Conservation (phyloP, 208 protist species). For the Leishmania braziliensis region DNA sequence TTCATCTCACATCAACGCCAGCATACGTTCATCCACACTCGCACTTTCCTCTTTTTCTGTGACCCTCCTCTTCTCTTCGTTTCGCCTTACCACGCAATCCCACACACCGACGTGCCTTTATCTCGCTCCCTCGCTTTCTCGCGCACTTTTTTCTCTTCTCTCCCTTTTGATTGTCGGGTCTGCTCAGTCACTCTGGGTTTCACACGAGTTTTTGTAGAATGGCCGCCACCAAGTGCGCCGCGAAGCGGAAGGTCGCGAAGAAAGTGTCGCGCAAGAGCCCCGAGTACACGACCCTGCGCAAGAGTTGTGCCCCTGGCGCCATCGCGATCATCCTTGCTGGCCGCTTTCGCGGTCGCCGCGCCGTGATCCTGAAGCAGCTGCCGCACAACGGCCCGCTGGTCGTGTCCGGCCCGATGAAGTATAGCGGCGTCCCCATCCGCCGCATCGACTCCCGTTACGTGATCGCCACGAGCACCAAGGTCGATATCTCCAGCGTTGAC, state of each 20-base stretch:
- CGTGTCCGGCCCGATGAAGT: conserved; percentile 94
- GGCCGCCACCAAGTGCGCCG: conserved; percentile 13
- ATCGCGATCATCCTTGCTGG: conserved; percentile 93
- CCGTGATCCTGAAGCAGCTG: conserved; percentile 98
- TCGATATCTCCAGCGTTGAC: conserved; percentile 93
- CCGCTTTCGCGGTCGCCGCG: conserved; percentile 96
- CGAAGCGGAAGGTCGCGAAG: conserved; percentile 83
- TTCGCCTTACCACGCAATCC: neutral
- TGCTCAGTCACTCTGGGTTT: conserved; percentile 17
- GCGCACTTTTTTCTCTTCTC: conserved; percentile 1
- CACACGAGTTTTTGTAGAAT: conserved; percentile 20
- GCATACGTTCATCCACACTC: neutral
- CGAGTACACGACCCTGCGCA: conserved; percentile 57
- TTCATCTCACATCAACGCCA: neutral
- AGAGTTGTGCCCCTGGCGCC: conserved; percentile 50
- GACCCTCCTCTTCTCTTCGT: neutral
- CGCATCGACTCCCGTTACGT: conserved; percentile 97
- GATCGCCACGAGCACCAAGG: conserved; percentile 98
- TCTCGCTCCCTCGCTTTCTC: conserved; percentile 2
- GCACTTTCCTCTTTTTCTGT: neutral
- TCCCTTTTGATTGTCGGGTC: neutral
- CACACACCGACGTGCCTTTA: neutral
- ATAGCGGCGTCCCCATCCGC: conserved; percentile 98
- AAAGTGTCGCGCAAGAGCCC: conserved; percentile 56
- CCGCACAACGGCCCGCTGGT: conserved; percentile 94